Evolutionary conservation across 768 basidiomycete species (phyloP), one percentile per base, ranked within the genome.

Genomic region (Boletus edulis): DNA sequence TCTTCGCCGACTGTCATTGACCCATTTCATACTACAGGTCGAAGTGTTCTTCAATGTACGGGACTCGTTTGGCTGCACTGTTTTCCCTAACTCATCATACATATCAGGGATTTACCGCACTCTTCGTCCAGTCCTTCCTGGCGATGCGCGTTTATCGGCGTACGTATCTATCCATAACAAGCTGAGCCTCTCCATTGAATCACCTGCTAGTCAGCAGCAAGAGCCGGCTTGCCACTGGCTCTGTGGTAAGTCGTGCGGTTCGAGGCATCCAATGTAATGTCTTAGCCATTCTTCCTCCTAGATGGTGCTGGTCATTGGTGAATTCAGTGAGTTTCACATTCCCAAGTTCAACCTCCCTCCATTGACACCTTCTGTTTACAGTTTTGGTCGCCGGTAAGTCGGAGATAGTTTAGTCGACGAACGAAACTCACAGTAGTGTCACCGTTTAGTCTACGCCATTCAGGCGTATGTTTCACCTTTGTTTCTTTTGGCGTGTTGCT

Each of bases 41-140:
- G 80, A 81, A 60, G 80, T 82, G 15, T 57, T 83, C 17, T 83
- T 83, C 67, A 82, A 81, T 62, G 82, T 69, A 60, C 22, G 63
- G 2, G 17, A 14, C n/a, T 27, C 32, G 3, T 34, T 44, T 27
- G 1, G 0, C 9, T 39, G 11, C 14, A 1, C 8, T 18, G 1
- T 18, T 14, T 13, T 27, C 22, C n/a, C 6, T 17, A 4, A 8
- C 47, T 65, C 32, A 67, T 34, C 38, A 18, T 24, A 32, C 13
- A 3, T 17, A 10, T 10, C n/a, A 68, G 67, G 68, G 78, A 24
- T 65, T 83, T 35, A 84, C 81, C 4, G 81, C 77, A 3, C 71
- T 76, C n/a, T 67, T 83, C 34, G 84, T 84, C 1, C 84, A 85
- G 70, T 75, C 80, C 15, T 85, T 84, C 68, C 74, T 83, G 52